Conservation (phyloP, 345 rosid species). For the Gossypium thurberi region DNA sequence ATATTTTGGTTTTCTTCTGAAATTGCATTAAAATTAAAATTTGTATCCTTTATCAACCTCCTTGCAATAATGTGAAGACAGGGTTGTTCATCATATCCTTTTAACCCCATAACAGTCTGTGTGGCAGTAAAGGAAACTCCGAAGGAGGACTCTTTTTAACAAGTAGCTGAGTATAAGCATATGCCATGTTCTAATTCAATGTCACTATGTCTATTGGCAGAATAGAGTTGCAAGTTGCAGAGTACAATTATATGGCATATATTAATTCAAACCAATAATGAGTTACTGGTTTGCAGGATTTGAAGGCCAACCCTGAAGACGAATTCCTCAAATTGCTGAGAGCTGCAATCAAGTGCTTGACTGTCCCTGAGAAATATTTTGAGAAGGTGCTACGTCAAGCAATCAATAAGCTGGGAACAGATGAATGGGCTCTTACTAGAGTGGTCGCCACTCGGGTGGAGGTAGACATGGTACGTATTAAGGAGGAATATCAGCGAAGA, state of each 20-base stretch:
- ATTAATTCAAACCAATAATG: neutral
- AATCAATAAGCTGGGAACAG: slow-evolving; percentile 75
- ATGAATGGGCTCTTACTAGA: slow-evolving; percentile 77
- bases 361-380: slow-evolving; percentile 78
- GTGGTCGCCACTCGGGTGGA: slow-evolving; percentile 76
- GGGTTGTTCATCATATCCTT: neutral
- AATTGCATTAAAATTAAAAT: neutral
- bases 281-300: slow-evolving; percentile 36
- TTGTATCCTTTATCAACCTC: neutral
- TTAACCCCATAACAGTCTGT: neutral
- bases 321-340: slow-evolving; percentile 66
- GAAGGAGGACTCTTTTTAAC: too few relatives aligned
- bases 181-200: too few relatives aligned
- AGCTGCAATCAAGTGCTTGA: slow-evolving; percentile 70
- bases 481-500: slow-evolving; percentile 70
- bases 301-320: slow-evolving; percentile 60
- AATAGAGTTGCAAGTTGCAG: neutral
- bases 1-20: neutral
- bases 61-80: neutral
- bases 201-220: too few relatives aligned
- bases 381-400: slow-evolving; percentile 67
- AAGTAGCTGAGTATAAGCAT: too few relatives aligned
- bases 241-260: neutral
- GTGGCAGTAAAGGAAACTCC: too few relatives aligned
- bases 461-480: slow-evolving; percentile 71